Evolutionary conservation across 805 yeast species (phyloP), one percentile per base, ranked within the genome.

Genomic region (Metschnikowia lunata): DNA sequence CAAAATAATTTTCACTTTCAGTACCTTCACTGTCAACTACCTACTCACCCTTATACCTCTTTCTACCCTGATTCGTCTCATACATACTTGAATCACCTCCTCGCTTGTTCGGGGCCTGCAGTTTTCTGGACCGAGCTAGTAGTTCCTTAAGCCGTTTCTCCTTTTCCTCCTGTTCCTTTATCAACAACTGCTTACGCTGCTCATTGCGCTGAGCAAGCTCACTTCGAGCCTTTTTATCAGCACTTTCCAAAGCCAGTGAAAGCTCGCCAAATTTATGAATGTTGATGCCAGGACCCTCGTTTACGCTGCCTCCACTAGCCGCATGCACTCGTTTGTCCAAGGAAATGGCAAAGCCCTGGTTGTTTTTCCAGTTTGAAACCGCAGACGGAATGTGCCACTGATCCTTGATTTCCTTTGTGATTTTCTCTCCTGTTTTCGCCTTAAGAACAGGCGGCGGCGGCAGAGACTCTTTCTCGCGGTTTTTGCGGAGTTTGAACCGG

Each of bases 311-410:
- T n/a, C 60, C 60, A 11, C 76, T 74, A 2, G 80, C 74, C 1
- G 83, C 83, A 23, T 57, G 47, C 43, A 87, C 69, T 47, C 97
- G 71, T 56, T 85, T 86, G 43, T 89, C 96, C 34, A 90, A 63
- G 0, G 85, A 80, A 36, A 90, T 82, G 0, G 96, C 81, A 59
- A 81, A 88, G 1, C 98, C 97, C 54, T 86, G 85, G 13, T 90
- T 87, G 62, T 93, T 93, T 62, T 89, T 90, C 97, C 98, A 93
- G 61, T 88, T 88, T 1, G 98, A 91, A 0, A 91, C 78, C 1
- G 95, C 88, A 0, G 96, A 82, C 0, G 98, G 98, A 28, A 93
- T 88, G 38, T 76, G 74, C 97, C 97, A 91, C 48, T 78, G 75
- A 26, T 77, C 79, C 50, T 81, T 85, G 42, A 89, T 95, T 52